A percentile compares a stretch with the other conserved stretches of the same genome.
Conservation (phyloP, 805 yeast genomes). For the Helenozyma rhizophorensis region DNA sequence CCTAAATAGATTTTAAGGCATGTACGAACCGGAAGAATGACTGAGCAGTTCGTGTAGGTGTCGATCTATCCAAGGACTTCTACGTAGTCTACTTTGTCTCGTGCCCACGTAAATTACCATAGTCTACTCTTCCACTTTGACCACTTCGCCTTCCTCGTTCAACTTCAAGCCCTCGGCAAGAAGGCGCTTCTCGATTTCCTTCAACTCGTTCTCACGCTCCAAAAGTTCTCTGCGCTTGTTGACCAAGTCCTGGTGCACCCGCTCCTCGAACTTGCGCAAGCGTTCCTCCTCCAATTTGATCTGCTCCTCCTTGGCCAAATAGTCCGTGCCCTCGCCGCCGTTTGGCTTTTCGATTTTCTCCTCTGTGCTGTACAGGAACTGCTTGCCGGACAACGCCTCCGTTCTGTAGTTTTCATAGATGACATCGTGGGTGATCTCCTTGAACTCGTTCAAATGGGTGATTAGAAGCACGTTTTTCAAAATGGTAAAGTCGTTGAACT, state of each 20-base stretch:
- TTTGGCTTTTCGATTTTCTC: slow-evolving; percentile 7
- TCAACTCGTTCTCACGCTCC: slow-evolving; percentile 79
- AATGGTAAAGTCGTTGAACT: slow-evolving; percentile 73
- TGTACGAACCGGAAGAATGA: no score
- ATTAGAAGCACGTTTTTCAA: slow-evolving; percentile 76
- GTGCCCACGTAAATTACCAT: no score
- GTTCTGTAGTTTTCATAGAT: slow-evolving; percentile 89
- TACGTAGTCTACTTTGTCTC: no score
- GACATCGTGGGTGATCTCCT: slow-evolving; percentile 82
- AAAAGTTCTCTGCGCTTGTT: slow-evolving; percentile 77
- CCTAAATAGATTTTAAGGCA: no score
- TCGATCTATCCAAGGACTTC: no score
- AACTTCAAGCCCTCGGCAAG: slow-evolving; percentile 51
- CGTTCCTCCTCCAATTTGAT: slow-evolving; percentile 86
- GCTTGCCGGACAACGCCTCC: slow-evolving; percentile 69
- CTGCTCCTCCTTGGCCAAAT: slow-evolving; percentile 76
- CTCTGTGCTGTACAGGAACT: slow-evolving; percentile 35
- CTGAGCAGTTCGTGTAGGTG: no score
- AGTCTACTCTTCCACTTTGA: slow-evolving; percentile 13
- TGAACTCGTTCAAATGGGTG: slow-evolving; percentile 82
- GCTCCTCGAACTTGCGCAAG: slow-evolving; percentile 77
- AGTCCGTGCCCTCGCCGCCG: slow-evolving; percentile 21
- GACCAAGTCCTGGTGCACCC: slow-evolving; percentile 83
- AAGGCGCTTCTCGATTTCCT: slow-evolving; percentile 71
- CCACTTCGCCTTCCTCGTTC: slow-evolving; percentile 21